These are phyloP conservation scores for Melampsora americana DNA, from an alignment of 1,284 basidiomycete species.

Conservation along the genomic window DNA sequence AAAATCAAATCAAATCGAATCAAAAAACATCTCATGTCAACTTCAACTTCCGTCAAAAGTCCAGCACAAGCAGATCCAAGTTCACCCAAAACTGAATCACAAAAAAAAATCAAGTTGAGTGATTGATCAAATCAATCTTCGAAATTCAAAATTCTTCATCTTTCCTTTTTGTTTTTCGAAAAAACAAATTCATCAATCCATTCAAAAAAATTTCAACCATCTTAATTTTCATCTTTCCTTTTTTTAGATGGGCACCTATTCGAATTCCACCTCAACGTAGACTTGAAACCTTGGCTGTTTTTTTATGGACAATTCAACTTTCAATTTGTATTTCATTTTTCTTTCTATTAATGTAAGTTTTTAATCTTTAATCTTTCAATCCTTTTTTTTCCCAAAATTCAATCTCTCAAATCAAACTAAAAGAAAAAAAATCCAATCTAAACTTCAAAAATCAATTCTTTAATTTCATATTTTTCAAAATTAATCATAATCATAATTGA, in stretches of 20 bases:
- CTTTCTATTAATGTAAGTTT: constrained; percentile 71
- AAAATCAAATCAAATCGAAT: too few species aligned
- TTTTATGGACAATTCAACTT: constrained; percentile 77
- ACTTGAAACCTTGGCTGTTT: constrained; percentile 79
- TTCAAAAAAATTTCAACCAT: too few species aligned
- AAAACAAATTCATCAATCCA: too few species aligned
- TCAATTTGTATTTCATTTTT: constrained; percentile 69
- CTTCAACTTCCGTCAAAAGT: background rate
- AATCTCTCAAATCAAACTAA: too few species aligned
- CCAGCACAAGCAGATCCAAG: constrained; percentile 4
- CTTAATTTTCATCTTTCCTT: background rate
- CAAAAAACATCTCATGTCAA: too few species aligned
- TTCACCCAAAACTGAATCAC: background rate
- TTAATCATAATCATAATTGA: constrained; percentile 17
- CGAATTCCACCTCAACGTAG: constrained; percentile 69
- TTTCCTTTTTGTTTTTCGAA: background rate
- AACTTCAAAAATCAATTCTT: too few species aligned
- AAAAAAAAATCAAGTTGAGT: background rate
- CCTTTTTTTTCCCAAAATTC: constrained; percentile 7
- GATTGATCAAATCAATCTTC: background rate
- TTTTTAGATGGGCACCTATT: constrained; percentile 50
- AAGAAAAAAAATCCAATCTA: too few species aligned
- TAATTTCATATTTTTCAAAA: background rate
- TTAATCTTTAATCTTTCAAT: background rate
- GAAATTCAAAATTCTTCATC: background rate